Evolutionary conservation across 2,329 filamentous ascomycete species (phyloP), one percentile per base, ranked within the genome.

Genomic region (Exophiala aquamarina): DNA sequence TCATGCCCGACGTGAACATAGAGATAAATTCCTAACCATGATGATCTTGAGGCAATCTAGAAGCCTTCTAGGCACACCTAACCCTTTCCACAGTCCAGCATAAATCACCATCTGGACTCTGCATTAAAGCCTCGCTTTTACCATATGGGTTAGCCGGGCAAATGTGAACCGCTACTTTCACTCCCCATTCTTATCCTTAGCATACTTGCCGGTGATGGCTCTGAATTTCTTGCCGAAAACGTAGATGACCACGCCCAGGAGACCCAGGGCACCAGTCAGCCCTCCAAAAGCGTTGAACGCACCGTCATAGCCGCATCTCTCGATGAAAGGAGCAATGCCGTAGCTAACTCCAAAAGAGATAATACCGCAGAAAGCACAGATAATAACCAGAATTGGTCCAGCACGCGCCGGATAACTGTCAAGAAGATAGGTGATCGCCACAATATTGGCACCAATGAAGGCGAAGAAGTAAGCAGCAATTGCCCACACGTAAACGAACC

Each of bases 311-410:
- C 66, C 66, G 17, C 56, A 38, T 1, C 18, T 46, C 2, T 46
- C 50, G 9, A 63, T 48, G 29, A 64, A 62, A 1, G 53, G 47
- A 3, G 54, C 60, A 13, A 66, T 66, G 9, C 69, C 67, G 53
- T 70, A 71, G 41, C 64, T 69, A 10, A 40, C 23, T n/a, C 71
- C 71, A 41, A 75, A 75, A 1, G 66, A 70, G 7, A 76, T 68
- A 33, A 75, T 67, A 0, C 71, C 72, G 2, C 72, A 62, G 52
- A 73, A 64, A 3, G 72, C 70, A 40, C 70, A 74, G 21, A 76
- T 70, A 28, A 76, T 66, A 3, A 75, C 66, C 15, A 76, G 55
- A 2, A 73, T 49, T 0, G 72, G 68, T 0, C 69, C 69, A 3
- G 70, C 66, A 2, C 68, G 62, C 2, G 64, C 63, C 1, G 71